phyloP scores from a whole-genome alignment of 257 asterid species.

The Solanum habrochaites region DNA sequence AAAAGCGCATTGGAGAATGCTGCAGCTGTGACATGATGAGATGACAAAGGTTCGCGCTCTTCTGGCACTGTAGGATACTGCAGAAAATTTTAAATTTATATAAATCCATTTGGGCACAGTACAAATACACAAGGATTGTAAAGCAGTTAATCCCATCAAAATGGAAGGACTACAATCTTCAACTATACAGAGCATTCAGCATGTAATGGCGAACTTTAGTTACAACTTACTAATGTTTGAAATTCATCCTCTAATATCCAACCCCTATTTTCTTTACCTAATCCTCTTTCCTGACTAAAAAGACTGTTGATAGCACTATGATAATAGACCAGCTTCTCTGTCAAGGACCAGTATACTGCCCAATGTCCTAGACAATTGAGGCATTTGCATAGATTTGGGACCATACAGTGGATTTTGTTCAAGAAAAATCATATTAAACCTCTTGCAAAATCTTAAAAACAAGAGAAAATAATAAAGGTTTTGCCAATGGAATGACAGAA shows the following conservation, averaged over 20 bases:
- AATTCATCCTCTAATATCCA: neutral
- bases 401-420: neutral
- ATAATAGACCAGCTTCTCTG: neutral
- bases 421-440: neutral
- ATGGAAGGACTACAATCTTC: neutral
- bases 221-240: neutral
- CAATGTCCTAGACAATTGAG: neutral
- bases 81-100: neutral
- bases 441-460: neutral
- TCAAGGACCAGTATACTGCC: neutral
- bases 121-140: neutral
- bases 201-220: neutral
- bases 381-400: neutral
- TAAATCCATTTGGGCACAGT: neutral
- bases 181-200: neutral
- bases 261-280: neutral
- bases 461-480: neutral
- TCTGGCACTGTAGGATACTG: conserved; percentile 62
- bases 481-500: neutral
- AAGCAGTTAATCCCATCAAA: neutral
- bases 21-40: conserved; percentile 43
- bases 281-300: neutral
- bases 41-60: conserved; percentile 50
- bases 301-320: neutral
- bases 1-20: conserved; percentile 49